Base-by-base conservation (phyloP, 1,139 yeast genomes). In the Suhomyces guaymorum region DNA sequence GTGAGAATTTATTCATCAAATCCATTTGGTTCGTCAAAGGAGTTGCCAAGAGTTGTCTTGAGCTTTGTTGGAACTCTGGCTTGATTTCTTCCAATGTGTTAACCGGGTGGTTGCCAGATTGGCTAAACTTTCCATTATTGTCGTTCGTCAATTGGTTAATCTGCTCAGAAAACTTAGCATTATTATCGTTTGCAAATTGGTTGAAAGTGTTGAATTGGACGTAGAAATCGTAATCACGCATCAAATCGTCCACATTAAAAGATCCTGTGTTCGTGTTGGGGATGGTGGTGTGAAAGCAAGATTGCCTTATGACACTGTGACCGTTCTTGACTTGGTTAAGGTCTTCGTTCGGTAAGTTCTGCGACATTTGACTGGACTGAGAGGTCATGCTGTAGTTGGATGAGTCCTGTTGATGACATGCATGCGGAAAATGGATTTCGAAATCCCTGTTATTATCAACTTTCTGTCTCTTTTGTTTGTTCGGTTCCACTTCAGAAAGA, bases 251-350 rank as follows among this genome's bases (percentile, higher is more conserved):
- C 4, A 44, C 32, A 10, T 41, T 40, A 8, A 33, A 13, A 4
- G 31, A 27, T n/a, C 27, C 35, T 15, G 42, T 14, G 25, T 35
- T 43, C 4, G 35, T 13, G 27, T 63, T 59, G 2, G 71, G 70
- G 9, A 70, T 61, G 19, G 63, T 64, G 4, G 75, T 66, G 40
- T 70, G 75, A 43, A 70, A 70, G 42, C 71, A 69, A 4, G 75
- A 68, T 47, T 70, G 73, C 40, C 70, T 75, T n/a, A 61, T 49
- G 38, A 61, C 60, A 35, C 56, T 59, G 15, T 46, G 42, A 22
- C 27, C 22, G 8, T 23, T 25, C 15, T 22, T 26, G 2, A 26
- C 30, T 8, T 26, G 38, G 5, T n/a, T n/a, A n/a, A n/a, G n/a
- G n/a, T n/a, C n/a, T n/a, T n/a, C n/a, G n/a, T n/a, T n/a, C n/a